phyloP scores from a whole-genome alignment of 2,329 filamentous ascomycete genomes.

The Colletotrichum aenigma region DNA sequence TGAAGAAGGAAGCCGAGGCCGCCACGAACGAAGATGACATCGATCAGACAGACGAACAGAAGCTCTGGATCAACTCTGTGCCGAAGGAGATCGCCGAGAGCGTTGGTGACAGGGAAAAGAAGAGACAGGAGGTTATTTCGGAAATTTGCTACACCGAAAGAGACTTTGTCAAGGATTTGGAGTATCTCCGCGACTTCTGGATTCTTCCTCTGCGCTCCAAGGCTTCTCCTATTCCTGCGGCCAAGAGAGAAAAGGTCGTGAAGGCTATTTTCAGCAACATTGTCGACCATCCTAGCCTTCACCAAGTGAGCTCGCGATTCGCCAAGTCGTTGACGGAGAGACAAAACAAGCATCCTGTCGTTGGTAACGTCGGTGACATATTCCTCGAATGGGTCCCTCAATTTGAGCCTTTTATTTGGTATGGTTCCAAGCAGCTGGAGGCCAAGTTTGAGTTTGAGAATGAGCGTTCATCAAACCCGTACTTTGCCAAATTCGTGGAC shows the following conservation, averaged over 20 bases:
- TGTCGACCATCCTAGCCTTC: slow-evolving; percentile 80
- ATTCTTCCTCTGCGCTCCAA: slow-evolving; percentile 87
- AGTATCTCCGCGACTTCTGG: slow-evolving; percentile 98
- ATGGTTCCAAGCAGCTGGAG: slow-evolving; percentile 93
- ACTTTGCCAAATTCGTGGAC: slow-evolving; percentile 90
- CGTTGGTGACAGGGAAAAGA: slow-evolving; percentile 90
- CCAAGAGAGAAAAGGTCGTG: slow-evolving; percentile 87
- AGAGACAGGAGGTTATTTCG: slow-evolving; percentile 96
- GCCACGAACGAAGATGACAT: slow-evolving; percentile 76
- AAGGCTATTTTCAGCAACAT: slow-evolving; percentile 96
- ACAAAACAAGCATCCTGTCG: slow-evolving; percentile 89
- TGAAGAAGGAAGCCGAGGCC: slow-evolving; percentile 68
- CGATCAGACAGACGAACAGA: slow-evolving; percentile 91
- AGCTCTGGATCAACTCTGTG: slow-evolving; percentile 98
- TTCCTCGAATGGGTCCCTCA: slow-evolving; percentile 91
- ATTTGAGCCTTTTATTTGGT: slow-evolving; percentile 95
- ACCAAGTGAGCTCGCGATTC: slow-evolving; percentile 87
- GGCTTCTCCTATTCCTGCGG: slow-evolving; percentile 85
- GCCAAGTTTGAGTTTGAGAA: slow-evolving; percentile 98
- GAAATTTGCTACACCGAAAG: slow-evolving; percentile 98
- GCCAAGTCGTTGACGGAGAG: slow-evolving; percentile 87
- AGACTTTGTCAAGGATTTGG: slow-evolving; percentile 98
- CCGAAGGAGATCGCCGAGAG: slow-evolving; percentile 92
- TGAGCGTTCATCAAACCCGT: slow-evolving; percentile 84
- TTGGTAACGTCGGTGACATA: slow-evolving; percentile 89